These are phyloP conservation scores for Saturnispora bothae DNA, from an alignment of 805 yeast genomes.

Conservation along the genomic window DNA sequence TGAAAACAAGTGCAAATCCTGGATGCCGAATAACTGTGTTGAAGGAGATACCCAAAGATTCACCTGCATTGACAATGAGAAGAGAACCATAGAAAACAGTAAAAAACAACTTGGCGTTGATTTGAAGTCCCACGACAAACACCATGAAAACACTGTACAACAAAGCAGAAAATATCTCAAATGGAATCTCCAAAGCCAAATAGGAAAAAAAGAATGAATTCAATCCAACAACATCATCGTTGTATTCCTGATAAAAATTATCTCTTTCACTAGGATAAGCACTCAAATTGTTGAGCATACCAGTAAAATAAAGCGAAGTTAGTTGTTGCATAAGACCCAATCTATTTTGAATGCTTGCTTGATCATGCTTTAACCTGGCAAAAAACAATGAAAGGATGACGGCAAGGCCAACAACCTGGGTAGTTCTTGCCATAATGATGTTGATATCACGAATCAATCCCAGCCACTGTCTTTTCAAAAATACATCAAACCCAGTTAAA, in stretches of 20 bases:
- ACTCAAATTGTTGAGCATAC: constrained; percentile 69
- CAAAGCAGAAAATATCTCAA: constrained; percentile 49
- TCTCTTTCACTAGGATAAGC: constrained; percentile 66
- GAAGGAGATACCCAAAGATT: constrained; percentile 72
- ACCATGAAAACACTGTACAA: constrained; percentile 54
- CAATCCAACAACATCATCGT: constrained; percentile 60
- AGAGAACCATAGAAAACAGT: constrained; percentile 45
- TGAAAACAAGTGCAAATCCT: constrained; percentile 70
- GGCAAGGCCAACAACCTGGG: constrained; percentile 56
- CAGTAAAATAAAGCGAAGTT: constrained; percentile 62
- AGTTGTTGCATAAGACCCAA: constrained; percentile 71
- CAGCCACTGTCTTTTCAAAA: constrained; percentile 29
- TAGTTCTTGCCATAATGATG: constrained; percentile 50
- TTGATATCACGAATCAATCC: constrained; percentile 44
- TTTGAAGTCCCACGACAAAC: constrained; percentile 63
- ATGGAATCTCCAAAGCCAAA: constrained; percentile 53
- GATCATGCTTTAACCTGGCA: constrained; percentile 41
- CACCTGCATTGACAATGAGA: constrained; percentile 62
- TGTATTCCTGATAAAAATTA: constrained; percentile 68
- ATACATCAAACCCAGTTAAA: constrained; percentile 25
- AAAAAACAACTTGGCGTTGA: constrained; percentile 58
- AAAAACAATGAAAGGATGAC: constrained; percentile 58
- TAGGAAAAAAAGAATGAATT: constrained; percentile 54
- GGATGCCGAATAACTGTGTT: constrained; percentile 64
- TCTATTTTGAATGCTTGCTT: constrained; percentile 50